These are phyloP conservation scores for Xerocomellus intermedius DNA, from an alignment of 768 basidiomycete genomes.

Conservation along the genomic window DNA sequence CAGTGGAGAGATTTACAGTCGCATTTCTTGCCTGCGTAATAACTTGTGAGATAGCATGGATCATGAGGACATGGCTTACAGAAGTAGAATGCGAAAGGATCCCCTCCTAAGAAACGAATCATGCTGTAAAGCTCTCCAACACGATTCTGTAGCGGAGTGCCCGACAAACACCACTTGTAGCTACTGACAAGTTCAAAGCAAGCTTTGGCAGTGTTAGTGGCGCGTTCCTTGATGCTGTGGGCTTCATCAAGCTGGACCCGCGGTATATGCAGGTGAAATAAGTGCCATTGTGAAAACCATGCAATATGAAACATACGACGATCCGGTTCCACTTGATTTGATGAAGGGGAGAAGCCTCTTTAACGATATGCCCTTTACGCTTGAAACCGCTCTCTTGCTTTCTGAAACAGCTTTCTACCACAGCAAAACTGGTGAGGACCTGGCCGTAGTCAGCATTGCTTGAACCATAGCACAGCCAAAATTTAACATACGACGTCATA, in stretches of 20 bases:
- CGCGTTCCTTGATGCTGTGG: constrained; percentile 96
- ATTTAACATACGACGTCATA: constrained; percentile 73
- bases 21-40: constrained; percentile 71
- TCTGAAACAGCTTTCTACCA: constrained; percentile 88
- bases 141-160: constrained; percentile 94
- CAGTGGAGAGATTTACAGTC: constrained; percentile 95
- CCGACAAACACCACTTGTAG: constrained; percentile 93
- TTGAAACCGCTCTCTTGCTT: constrained; percentile 93
- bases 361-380: constrained; percentile 77
- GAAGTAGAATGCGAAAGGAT: constrained; percentile 90
- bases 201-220: constrained; percentile 96
- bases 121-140: constrained; percentile 99
- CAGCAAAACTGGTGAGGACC: constrained; percentile 85
- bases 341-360: constrained; percentile 86
- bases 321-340: constrained; percentile 81
- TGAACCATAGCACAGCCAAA: not conserved
- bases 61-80: constrained; percentile 47
- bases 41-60: not conserved
- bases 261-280: not conserved
- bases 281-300: not conserved
- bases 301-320: constrained; percentile 46
- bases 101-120: constrained; percentile 88
- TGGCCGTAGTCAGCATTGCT: constrained; percentile 27
- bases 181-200: constrained; percentile 82
- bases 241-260: constrained; percentile 82